phyloP scores from a whole-genome alignment of 352 stramenopile genomes.

The Globisporangium splendens region DNA sequence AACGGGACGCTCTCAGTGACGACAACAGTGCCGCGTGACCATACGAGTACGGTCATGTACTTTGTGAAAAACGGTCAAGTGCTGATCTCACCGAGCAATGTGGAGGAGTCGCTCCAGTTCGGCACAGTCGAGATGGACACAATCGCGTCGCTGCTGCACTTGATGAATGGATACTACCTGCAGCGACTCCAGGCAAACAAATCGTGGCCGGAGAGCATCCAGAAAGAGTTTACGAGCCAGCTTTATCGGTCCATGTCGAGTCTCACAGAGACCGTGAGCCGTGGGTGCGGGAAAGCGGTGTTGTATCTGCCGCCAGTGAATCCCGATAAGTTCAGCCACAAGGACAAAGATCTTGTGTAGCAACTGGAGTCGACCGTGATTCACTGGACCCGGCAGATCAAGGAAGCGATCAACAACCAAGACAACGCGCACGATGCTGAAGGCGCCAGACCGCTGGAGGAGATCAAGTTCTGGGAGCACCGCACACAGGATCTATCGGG shows the following conservation, averaged over 20 bases:
- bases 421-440: conserved; percentile 91
- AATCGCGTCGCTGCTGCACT: conserved; percentile 75
- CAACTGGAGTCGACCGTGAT: conserved; percentile 96
- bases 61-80: conserved; percentile 87
- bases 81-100: conserved; percentile 52
- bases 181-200: conserved; percentile 77
- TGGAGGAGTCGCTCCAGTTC: conserved; percentile 64
- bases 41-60: conserved; percentile 64
- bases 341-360: conserved; percentile 94
- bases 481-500: conserved; percentile 90
- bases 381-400: conserved; percentile 97
- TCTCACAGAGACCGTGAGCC: conserved; percentile 91
- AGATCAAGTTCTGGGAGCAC: conserved; percentile 95
- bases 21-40: conserved; percentile 50
- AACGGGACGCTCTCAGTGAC: conserved; percentile 46
- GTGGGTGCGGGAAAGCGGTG: conserved; percentile 90
- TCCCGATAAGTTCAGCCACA: conserved; percentile 80
- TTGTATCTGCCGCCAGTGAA: conserved; percentile 89
- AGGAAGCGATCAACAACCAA: conserved; percentile 96
- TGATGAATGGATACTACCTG: conserved; percentile 84
- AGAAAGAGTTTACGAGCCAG: conserved; percentile 93
- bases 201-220: conserved; percentile 91
- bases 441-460: conserved; percentile 88
- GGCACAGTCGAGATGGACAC: conserved; percentile 76
- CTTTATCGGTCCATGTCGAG: conserved; percentile 95